phyloP scores from a whole-genome alignment of 805 yeast species.

The Ogataea paraovalis region DNA sequence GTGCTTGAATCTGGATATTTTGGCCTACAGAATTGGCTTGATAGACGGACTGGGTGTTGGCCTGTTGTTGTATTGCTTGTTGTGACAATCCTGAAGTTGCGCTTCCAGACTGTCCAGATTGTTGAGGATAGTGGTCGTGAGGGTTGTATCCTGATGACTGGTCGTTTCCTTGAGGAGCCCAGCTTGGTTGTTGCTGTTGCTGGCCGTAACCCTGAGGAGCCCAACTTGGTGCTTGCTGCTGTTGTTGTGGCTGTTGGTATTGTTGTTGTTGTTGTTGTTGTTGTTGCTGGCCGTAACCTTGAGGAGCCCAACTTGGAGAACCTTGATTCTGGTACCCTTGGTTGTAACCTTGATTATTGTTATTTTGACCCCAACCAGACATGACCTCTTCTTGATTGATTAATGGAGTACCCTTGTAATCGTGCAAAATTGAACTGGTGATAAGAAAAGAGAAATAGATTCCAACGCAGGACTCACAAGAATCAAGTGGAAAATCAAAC shows the following conservation, averaged over 20 bases:
- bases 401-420: background rate
- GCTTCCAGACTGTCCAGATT: conserved; percentile 3
- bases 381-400: background rate
- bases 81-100: conserved; percentile 13
- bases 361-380: conserved; percentile 1
- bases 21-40: conserved; percentile 9
- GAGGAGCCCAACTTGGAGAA: background rate
- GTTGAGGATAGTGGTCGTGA: background rate
- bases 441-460: background rate
- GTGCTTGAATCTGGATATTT: conserved; percentile 4
- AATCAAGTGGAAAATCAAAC: no score
- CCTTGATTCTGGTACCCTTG: background rate
- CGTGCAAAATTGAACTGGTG: background rate
- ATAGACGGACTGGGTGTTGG: conserved; percentile 9
- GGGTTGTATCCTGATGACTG: background rate
- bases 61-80: conserved; percentile 11
- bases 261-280: no score
- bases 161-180: background rate
- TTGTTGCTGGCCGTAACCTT: background rate
- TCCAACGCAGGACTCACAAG: no score
- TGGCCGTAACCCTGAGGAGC: background rate
- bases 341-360: background rate
- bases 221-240: background rate
- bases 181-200: background rate
- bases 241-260: background rate